These are phyloP conservation scores for Trichosanthes cucumerina DNA, from an alignment of 306 rosid genomes.

Conservation along the genomic window DNA sequence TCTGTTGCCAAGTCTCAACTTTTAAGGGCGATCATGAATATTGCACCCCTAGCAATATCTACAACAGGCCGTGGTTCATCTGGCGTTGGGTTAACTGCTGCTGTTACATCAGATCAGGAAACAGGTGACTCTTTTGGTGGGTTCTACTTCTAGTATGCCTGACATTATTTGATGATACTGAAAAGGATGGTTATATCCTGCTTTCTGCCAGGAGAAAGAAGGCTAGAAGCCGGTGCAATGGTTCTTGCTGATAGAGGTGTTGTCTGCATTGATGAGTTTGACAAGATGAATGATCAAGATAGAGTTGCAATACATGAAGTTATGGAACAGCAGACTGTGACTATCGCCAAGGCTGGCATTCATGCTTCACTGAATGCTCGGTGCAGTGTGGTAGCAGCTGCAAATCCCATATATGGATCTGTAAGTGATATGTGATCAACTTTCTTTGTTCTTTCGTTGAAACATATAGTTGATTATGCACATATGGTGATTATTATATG, in stretches of 20 bases:
- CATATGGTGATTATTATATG: neutral
- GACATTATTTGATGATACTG: constrained; percentile 1
- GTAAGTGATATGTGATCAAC: constrained; percentile 32
- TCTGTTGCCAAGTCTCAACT: constrained; percentile 99
- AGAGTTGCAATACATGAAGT: constrained; percentile 99
- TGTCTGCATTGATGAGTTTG: constrained; percentile 98
- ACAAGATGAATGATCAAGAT: constrained; percentile 97
- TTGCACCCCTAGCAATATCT: constrained; percentile 93
- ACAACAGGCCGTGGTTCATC: constrained; percentile 99
- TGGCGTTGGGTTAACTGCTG: constrained; percentile 98
- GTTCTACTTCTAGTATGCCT: neutral
- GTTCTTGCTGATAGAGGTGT: constrained; percentile 99
- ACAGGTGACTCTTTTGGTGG: constrained; percentile 46
- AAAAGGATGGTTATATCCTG: constrained; percentile 9
- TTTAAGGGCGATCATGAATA: constrained; percentile 86
- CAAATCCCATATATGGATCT: constrained; percentile 98
- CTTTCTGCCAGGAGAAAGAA: constrained; percentile 70
- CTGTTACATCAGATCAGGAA: constrained; percentile 98
- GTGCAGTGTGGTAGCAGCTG: constrained; percentile 99
- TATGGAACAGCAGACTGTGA: constrained; percentile 98
- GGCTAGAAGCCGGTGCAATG: constrained; percentile 99
- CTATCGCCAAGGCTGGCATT: constrained; percentile 98
- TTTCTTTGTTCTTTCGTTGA: neutral
- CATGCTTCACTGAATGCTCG: constrained; percentile 97
- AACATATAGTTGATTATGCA: neutral